Evolutionary conservation across 2,329 filamentous ascomycete species (phyloP).

Genomic region (Phaeophleospora eucalypticola): DNA sequence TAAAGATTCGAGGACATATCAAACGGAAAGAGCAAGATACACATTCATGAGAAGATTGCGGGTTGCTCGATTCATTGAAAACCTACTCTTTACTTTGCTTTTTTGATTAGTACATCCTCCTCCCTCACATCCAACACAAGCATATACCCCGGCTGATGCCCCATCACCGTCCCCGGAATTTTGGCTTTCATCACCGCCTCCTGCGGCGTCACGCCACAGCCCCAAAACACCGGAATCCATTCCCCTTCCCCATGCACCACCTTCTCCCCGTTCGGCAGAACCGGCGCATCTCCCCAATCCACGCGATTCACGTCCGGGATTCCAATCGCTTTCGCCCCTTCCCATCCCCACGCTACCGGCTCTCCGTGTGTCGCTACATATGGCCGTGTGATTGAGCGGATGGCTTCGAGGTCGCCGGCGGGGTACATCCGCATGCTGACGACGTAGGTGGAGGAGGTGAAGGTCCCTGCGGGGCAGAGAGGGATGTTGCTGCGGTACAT

Average conservation of each 20-base stretch:
- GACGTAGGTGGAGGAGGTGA: slow-evolving; percentile 52
- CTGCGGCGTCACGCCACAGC: slow-evolving; percentile 64
- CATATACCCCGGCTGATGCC: slow-evolving; percentile 61
- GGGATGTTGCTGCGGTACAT: slow-evolving; percentile 60
- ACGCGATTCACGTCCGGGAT: slow-evolving; percentile 51
- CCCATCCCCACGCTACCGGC: slow-evolving; percentile 63
- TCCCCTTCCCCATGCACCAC: slow-evolving; percentile 31
- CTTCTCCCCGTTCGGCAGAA: slow-evolving; percentile 30
- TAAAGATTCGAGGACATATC: slow-evolving; percentile 31
- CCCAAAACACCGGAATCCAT: slow-evolving; percentile 58
- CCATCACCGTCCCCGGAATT: slow-evolving; percentile 55
- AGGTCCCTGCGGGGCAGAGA: slow-evolving; percentile 56
- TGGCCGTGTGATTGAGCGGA: slow-evolving; percentile 53
- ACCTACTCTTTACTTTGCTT: too few relatives aligned
- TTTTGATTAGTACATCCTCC: slow-evolving; percentile 33
- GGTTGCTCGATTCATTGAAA: too few relatives aligned
- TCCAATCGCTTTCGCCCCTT: slow-evolving; percentile 50
- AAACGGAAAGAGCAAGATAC: too few relatives aligned
- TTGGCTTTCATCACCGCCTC: slow-evolving; percentile 57
- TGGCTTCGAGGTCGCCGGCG: slow-evolving; percentile 46
- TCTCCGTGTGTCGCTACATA: slow-evolving; percentile 60
- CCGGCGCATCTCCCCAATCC: slow-evolving; percentile 55
- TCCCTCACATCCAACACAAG: slow-evolving; percentile 52
- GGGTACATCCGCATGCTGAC: slow-evolving; percentile 62
- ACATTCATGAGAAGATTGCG: not conserved